Base-by-base conservation (phyloP, 768 basidiomycete genomes). In the Mycena floridula region DNA sequence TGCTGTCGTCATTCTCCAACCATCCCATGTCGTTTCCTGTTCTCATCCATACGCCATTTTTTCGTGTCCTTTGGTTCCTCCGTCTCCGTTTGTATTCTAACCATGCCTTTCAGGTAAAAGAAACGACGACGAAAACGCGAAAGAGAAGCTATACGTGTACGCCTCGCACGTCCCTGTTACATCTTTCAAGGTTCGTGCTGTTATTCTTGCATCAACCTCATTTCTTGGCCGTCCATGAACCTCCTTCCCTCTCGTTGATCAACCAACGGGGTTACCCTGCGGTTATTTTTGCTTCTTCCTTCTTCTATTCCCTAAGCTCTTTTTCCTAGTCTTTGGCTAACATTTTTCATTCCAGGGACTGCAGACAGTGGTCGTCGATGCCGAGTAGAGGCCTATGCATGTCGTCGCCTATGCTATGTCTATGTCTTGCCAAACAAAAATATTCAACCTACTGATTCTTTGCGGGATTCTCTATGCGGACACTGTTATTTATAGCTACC, bases 121-220 rank as follows among this genome's bases (percentile, higher is more conserved):
- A 59, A 98, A 98, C 67, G 95, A 99, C 68, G 94, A 97, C 57
- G 95, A 99, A 76, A 87, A 85, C 58, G 95, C 96, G 47, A 96
- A 94, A 74, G 94, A 95, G 77, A 96, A 94, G 74, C 85, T 96
- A 45, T 97, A 72, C 77, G 94, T 89, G 24, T 90, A 92, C 63
- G 93, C 89, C 51, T 79, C 79, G 47, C 78, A 88, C 61, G 83
- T 96, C 45, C 73, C 81, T 37, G 89, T 90, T 37, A 58, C 66
- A 7, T 69, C 82, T 37, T 92, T 91, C 85, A 94, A 95, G 85
- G 93, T 85, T 46, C 48, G 82, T 60, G 25, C 18, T 25, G 26
- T 5, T 40, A 1, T 11, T 23, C 9, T 46, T n/a, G n/a, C n/a
- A n/a, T n/a, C n/a, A n/a, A n/a, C n/a, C n/a, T n/a, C n/a, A n/a